phyloP scores from a whole-genome alignment of 495 filamentous ascomycete genomes.

The Sporormia fimetaria region DNA sequence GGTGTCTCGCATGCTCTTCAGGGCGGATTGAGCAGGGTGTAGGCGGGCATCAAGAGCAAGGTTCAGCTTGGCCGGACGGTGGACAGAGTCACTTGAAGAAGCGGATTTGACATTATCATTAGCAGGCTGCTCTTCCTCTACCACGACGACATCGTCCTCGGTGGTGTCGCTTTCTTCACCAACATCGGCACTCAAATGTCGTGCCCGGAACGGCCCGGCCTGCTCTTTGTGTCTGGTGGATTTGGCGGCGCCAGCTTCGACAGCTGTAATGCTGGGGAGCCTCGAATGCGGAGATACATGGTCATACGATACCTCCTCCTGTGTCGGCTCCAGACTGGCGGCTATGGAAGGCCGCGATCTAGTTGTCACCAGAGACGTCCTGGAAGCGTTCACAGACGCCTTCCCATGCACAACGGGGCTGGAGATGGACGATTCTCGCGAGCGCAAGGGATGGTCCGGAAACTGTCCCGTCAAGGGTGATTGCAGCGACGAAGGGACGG shows the following conservation, averaged over 20 bases:
- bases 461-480: slow-evolving; percentile 23
- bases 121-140: slow-evolving; percentile 15
- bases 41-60: too few relatives aligned
- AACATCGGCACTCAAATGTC: too few relatives aligned
- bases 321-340: slow-evolving; percentile 1
- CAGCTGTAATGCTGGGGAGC: too few relatives aligned
- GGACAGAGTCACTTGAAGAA: background rate
- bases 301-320: too few relatives aligned
- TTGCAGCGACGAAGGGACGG: slow-evolving; percentile 22
- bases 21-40: background rate
- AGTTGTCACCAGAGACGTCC: slow-evolving; percentile 8
- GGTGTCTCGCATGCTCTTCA: background rate
- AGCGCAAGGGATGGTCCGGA: slow-evolving; percentile 15
- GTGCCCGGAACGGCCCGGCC: too few relatives aligned
- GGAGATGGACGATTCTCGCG: slow-evolving; percentile 19
- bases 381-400: slow-evolving; percentile 16
- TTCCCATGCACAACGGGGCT: slow-evolving; percentile 10
- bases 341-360: slow-evolving; percentile 13
- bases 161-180: slow-evolving; percentile 24
- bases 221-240: too few relatives aligned
- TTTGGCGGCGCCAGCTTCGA: too few relatives aligned
- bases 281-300: too few relatives aligned
- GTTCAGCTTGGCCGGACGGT: background rate
- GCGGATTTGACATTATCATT: slow-evolving; percentile 16
- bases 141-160: slow-evolving; percentile 24